A percentile compares a stretch with the other conserved stretches of the same genome.
Evolutionary conservation across 805 yeast species (phyloP).

Genomic region (Grigorovia humatica): DNA sequence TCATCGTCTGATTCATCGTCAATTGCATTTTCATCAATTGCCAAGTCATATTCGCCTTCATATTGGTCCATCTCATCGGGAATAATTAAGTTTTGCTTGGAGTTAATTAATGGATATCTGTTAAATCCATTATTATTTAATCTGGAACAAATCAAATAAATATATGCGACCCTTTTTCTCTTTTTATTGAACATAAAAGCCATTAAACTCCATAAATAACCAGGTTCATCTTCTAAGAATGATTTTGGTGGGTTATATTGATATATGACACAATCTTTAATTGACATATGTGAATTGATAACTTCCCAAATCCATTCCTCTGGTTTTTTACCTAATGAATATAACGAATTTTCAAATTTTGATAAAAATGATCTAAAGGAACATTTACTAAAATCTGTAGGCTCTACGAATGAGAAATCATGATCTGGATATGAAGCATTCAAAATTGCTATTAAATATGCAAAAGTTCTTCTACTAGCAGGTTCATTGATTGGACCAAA

Average conservation of each 20-base stretch:
- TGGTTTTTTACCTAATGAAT: slow-evolving; percentile 48
- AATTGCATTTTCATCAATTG: slow-evolving; percentile 32
- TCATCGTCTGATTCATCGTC: slow-evolving; percentile 30
- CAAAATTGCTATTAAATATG: slow-evolving; percentile 79
- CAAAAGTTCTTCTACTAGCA: slow-evolving; percentile 82
- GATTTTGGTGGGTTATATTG: slow-evolving; percentile 40
- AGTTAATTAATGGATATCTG: slow-evolving; percentile 17
- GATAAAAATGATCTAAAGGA: slow-evolving; percentile 41
- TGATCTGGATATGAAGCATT: slow-evolving; percentile 94
- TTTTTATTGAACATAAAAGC: slow-evolving; percentile 90
- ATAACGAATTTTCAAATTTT: slow-evolving; percentile 66
- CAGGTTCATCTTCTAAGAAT: slow-evolving; percentile 31
- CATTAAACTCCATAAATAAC: slow-evolving; percentile 44
- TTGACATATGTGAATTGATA: slow-evolving; percentile 69
- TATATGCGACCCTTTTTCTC: slow-evolving; percentile 80
- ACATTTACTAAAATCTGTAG: slow-evolving; percentile 56
- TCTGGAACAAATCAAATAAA: slow-evolving; percentile 54
- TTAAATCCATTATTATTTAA: slow-evolving; percentile 28
- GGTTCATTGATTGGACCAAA: slow-evolving; percentile 86
- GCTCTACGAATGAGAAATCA: slow-evolving; percentile 81
- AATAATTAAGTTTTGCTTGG: slow-evolving; percentile 24
- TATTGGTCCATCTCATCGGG: slow-evolving; percentile 32
- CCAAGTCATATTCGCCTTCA: slow-evolving; percentile 39
- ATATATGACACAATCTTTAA: slow-evolving; percentile 45
- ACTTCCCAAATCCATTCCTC: slow-evolving; percentile 82